Base-by-base conservation (phyloP, 2,329 filamentous ascomycete genomes). In the Thermoascus crustaceus region DNA sequence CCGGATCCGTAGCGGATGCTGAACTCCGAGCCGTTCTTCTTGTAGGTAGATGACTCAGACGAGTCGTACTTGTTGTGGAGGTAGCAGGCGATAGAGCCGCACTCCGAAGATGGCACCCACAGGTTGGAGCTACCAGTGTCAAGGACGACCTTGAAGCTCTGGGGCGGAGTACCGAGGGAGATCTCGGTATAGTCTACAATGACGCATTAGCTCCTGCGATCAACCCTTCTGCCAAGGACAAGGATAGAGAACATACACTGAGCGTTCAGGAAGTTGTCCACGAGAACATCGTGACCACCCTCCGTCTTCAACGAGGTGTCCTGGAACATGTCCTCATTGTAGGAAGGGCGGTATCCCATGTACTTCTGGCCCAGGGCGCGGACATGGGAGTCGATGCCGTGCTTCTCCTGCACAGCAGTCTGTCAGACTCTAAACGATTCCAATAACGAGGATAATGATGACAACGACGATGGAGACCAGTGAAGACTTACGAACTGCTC, bases 111-210 rank as follows among this genome's bases (percentile, higher is more conserved):
- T 24, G 93, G 93, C 41, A 98, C 88, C 93, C 93, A 98, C 45
- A 98, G 77, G 73, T 98, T 98, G 63, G 91, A 96, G 75, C 87
- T 95, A 54, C 91, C 91, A 18, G 91, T 98, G 65, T 98, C 91
- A 46, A 98, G 82, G 46, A 98, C 83, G 49, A 98, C 93, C 77
- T 98, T 98, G 80, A 98, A 98, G 50, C 69, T 75, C 71, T 98
- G 91, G 21, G 91, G 81, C 47, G 91, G 91, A 32, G 81, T 89
- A 47, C 91, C 91, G 61, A 98, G 78, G 51, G 78, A 76, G 63
- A 98, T 95, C 66, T 95, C 87, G 50, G 89, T 93, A 78, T 94
- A 98, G 74, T 98, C 88, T 93, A 48, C 21, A 13, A 33, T 30
- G 9, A 27, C 7, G 14, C 20, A 20, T 39, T 17, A 39, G 34